Evolutionary conservation across 768 basidiomycete genomes (phyloP).

Genomic region (Lyophyllum atratum): DNA sequence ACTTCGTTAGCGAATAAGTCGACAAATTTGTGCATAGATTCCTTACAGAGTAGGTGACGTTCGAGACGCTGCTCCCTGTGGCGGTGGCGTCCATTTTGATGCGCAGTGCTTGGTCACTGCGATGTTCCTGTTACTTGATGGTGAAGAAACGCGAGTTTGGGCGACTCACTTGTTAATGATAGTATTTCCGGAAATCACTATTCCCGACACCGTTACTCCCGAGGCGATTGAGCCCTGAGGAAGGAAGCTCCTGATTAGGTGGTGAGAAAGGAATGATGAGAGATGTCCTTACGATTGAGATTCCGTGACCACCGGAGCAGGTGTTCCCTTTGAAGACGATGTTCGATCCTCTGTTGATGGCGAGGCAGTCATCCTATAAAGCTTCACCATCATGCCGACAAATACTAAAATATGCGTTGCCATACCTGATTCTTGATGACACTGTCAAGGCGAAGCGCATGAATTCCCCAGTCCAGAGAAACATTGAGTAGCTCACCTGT

Average conservation of each 20-base stretch:
- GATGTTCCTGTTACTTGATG: not conserved
- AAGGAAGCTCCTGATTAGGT: conserved; percentile 36
- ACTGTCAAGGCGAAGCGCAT: conserved; percentile 14
- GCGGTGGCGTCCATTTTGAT: conserved; percentile 58
- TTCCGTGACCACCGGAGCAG: conserved; percentile 65
- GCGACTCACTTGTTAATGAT: conserved; percentile 52
- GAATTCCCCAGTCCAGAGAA: not conserved
- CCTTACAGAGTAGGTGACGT: conserved; percentile 50
- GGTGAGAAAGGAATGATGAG: conserved; percentile 20
- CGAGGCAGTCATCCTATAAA: conserved; percentile 60
- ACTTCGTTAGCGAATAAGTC: not conserved
- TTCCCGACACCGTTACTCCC: conserved; percentile 42
- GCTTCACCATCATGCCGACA: not conserved
- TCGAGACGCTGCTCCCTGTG: conserved; percentile 46
- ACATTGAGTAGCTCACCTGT: conserved; percentile 31
- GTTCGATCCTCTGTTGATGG: conserved; percentile 46
- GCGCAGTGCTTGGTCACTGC: conserved; percentile 55
- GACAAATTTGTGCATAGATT: not conserved
- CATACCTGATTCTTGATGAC: conserved; percentile 38
- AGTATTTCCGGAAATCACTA: conserved; percentile 52
- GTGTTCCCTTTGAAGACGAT: conserved; percentile 52
- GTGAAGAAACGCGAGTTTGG: not conserved
- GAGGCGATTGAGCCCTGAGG: conserved; percentile 58
- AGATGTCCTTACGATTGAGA: conserved; percentile 53
- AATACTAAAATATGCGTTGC: not conserved